Conservation (phyloP, 441 rosid genomes). For the Croton setiger region DNA sequence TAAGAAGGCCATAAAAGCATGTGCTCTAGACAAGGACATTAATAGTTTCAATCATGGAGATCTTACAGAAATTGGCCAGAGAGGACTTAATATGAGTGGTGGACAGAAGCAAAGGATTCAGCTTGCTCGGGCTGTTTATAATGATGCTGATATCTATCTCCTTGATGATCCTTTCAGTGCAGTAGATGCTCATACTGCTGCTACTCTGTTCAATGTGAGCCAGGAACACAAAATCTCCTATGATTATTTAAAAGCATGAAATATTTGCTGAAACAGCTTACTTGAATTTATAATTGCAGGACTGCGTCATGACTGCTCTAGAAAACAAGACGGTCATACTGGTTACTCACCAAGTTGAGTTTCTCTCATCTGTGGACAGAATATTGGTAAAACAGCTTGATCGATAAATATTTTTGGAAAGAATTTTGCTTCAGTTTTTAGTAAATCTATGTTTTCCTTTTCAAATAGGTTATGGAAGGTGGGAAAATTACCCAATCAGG, state of each 20-base stretch:
- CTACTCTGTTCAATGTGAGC: constrained; percentile 41
- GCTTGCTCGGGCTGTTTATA: constrained; percentile 54
- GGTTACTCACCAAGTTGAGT: constrained; percentile 92
- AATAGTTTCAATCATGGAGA: constrained; percentile 46
- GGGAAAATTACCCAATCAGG: constrained; percentile 70
- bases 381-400: constrained; percentile 49
- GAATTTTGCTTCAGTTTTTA: not conserved
- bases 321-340: constrained; percentile 44
- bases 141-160: constrained; percentile 48
- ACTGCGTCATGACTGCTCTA: constrained; percentile 42
- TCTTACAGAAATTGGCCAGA: constrained; percentile 49
- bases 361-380: constrained; percentile 68
- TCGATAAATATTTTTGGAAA: not conserved
- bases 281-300: constrained; percentile 30
- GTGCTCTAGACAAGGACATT: constrained; percentile 35
- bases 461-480: constrained; percentile 62
- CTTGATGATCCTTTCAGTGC: constrained; percentile 67
- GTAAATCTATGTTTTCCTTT: not conserved
- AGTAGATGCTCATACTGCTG: constrained; percentile 52
- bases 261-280: not conserved
- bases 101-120: constrained; percentile 62
- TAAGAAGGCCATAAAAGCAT: no score
- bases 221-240: not conserved
- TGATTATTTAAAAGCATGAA: not conserved
- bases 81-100: constrained; percentile 52